Base-by-base conservation (phyloP, 768 basidiomycete species). In the Boletus fagicola region DNA sequence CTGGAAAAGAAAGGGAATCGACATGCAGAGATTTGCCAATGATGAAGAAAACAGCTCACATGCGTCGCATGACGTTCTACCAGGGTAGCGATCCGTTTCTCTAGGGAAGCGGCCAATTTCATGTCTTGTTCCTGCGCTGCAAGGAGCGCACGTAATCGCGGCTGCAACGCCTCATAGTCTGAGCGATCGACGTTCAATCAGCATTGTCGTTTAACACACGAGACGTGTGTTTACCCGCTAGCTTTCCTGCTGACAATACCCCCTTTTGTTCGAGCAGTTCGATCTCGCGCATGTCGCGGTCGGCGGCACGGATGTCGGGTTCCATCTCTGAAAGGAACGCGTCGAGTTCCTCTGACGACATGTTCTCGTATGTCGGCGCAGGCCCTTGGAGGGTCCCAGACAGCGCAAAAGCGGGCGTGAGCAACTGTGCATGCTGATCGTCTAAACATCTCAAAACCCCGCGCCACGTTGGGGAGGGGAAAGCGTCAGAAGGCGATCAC, bases 241-340 rank as follows among this genome's bases (percentile, higher is more conserved):
- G 81, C 60, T 84, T 87, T 5, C 91, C 90, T 0, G 90, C 87
- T 7, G 82, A 81, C 5, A 84, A 78, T 10, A 90, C 84, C 35
- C 88, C 89, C 60, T 83, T 88, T 65, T 80, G 80, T 63, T 88
- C 85, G 46, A 92, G 71, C 15, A 77, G 70, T 56, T 86, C 85
- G 33, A 94, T 89, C 66, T 92, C 91, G 38, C 80, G 81, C 79
- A 92, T 82, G 62, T 92, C 90, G 9, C 87, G 82, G 63, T 93
- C 92, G 11, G 90, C 91, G 33, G 84, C 82, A 31, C 91, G 89
- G 50, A 93, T 84, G 51, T 94, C 92, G 5, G 84, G 81, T 61
- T 92, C 92, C 85, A 93, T 88, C 65, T 94, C 91, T 0, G 79
- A 72, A 11, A 92, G 71, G 54, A 89, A 78, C 0, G 86, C 85